phyloP scores from a whole-genome alignment of 306 rosid genomes.

The Quercus glauca region DNA sequence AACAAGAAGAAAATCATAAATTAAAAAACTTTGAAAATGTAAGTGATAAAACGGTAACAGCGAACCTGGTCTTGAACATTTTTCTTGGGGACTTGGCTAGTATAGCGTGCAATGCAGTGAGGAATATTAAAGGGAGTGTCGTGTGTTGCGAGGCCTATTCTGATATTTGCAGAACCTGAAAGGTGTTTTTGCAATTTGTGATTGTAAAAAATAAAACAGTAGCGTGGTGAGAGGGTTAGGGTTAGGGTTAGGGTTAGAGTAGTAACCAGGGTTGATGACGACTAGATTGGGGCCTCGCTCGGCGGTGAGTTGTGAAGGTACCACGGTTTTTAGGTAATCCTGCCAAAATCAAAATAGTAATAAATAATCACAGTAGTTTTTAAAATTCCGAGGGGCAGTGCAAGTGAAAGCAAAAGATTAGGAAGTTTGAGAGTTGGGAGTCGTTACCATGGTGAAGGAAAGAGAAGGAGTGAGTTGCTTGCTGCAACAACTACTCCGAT shows the following conservation, averaged over 20 bases:
- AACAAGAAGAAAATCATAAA: not conserved
- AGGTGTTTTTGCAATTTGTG: constrained; percentile 1
- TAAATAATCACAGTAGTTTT: not conserved
- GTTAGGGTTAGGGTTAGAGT: constrained; percentile 17
- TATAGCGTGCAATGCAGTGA: constrained; percentile 84
- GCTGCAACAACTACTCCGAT: not conserved
- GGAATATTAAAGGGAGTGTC: constrained; percentile 73
- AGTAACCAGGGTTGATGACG: constrained; percentile 81
- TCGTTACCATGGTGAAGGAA: too few species aligned
- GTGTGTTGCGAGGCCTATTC: constrained; percentile 90
- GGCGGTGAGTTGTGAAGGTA: constrained; percentile 79
- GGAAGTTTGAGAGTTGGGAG: not conserved
- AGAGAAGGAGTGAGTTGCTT: too few species aligned
- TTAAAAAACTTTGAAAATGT: not conserved
- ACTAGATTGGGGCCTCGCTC: constrained; percentile 93
- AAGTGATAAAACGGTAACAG: not conserved
- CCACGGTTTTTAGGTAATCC: constrained; percentile 93
- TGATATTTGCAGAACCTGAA: constrained; percentile 77
- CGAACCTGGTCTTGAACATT: constrained; percentile 82
- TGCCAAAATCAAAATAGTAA: constrained; percentile 22
- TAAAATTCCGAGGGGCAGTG: not conserved
- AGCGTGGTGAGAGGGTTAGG: not conserved
- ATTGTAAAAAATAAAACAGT: too few species aligned
- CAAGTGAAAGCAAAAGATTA: not conserved
- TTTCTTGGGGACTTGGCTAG: constrained; percentile 60